These are phyloP conservation scores for Bryoerythrophyllum caledonicum DNA, from an alignment of 225 moss, liverwort and hornwort species.

Conservation along the genomic window DNA sequence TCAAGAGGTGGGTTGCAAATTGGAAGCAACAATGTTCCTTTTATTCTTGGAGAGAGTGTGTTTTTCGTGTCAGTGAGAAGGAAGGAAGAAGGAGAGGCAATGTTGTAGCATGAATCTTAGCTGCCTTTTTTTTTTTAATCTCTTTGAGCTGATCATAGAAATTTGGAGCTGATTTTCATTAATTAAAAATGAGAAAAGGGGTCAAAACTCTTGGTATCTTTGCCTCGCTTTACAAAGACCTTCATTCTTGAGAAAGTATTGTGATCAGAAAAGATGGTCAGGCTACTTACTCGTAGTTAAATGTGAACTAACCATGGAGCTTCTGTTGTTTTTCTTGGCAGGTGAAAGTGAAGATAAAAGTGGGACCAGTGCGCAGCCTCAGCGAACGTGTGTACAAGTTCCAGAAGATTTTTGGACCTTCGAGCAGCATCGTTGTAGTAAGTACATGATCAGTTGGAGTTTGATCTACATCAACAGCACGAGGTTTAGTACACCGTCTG, in stretches of 20 bases:
- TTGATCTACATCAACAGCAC: too few relatives aligned
- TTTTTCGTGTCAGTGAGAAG: too few relatives aligned
- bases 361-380: conserved; percentile 51
- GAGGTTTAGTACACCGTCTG: too few relatives aligned
- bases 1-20: conserved; percentile 32
- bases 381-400: conserved; percentile 51
- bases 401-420: conserved; percentile 65
- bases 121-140: too few relatives aligned
- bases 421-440: conserved; percentile 70
- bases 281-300: neutral
- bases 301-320: neutral
- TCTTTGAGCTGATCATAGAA: too few relatives aligned
- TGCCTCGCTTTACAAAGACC: neutral
- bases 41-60: neutral
- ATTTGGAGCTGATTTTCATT: too few relatives aligned
- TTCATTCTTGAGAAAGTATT: neutral
- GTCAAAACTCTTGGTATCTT: too few relatives aligned
- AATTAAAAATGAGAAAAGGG: too few relatives aligned
- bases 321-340: conserved; percentile 23
- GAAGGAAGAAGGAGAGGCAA: too few relatives aligned
- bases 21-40: neutral
- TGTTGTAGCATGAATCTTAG: too few relatives aligned
- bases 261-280: neutral
- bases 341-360: conserved; percentile 66
- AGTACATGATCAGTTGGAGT: neutral